Percentiles rank a stretch among this genome's conserved stretches.
Evolutionary conservation across 768 basidiomycete genomes (phyloP).

Genomic region (Mycena olivaceomarginata): DNA sequence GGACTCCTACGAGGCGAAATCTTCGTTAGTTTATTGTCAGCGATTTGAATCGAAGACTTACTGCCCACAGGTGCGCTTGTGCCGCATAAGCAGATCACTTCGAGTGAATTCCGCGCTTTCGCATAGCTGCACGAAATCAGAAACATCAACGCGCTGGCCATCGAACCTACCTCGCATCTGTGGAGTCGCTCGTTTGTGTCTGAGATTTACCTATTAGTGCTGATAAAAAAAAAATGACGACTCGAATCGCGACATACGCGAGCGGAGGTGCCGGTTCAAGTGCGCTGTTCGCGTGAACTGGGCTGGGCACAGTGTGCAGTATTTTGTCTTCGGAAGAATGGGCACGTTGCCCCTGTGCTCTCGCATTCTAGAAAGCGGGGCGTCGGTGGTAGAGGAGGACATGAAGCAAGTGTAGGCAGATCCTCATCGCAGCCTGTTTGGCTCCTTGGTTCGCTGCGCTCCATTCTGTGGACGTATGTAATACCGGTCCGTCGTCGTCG

Average conservation of each 20-base stretch:
- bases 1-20: conserved; percentile 56
- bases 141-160: neutral
- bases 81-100: conserved; percentile 83
- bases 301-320: conserved; percentile 81
- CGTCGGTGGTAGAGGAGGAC: too few relatives aligned
- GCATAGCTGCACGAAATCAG: conserved; percentile 67
- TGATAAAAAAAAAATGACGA: neutral
- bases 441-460: too few relatives aligned
- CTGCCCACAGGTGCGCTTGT: conserved; percentile 83
- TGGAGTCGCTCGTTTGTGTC: conserved; percentile 84
- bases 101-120: conserved; percentile 80
- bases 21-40: conserved; percentile 23
- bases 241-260: conserved; percentile 67
- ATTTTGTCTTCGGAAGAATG: conserved; percentile 79
- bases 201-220: conserved; percentile 47
- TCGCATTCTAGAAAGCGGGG: conserved; percentile 55
- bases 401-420: too few relatives aligned
- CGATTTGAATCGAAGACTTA: conserved; percentile 66
- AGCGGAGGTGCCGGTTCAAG: conserved; percentile 83
- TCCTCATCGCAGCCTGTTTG: too few relatives aligned
- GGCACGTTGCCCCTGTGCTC: conserved; percentile 80
- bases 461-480: too few relatives aligned
- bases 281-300: conserved; percentile 86
- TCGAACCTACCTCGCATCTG: conserved; percentile 71
- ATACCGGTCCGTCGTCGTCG: too few relatives aligned